Evolutionary conservation across 2,329 filamentous ascomycete species (phyloP), one percentile per base, ranked within the genome.

Genomic region (Verticillium dahliae): DNA sequence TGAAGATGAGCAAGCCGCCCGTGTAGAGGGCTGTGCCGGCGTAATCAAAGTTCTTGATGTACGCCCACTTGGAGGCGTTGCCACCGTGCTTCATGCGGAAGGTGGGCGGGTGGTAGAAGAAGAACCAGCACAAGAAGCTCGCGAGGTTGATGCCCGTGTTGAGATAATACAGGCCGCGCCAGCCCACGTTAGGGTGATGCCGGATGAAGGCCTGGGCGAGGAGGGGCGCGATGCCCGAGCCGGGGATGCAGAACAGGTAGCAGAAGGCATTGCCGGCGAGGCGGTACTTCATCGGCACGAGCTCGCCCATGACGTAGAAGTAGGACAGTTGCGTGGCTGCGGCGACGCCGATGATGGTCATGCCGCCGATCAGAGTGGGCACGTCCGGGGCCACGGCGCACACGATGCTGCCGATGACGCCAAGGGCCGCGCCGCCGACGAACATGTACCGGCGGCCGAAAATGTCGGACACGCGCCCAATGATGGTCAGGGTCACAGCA

Each of bases 211-310:
- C 58, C 22, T 69, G 65, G 2, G 69, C 66, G 18, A 73, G 67
- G 35, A 69, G 67, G 11, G 70, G 69, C 2, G 67, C 70, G 33
- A 72, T 63, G n/a, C 66, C 68, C 14, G 67, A 68, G 57, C 68
- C 65, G n/a, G 70, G 72, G 60, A 73, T 67, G 14, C 69, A 70
- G 35, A 70, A 68, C 52, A 72, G 57, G 63, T 74, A 76, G 33
- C 74, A 69, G 57, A 69, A 68, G 10, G 70, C 67, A 58, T 71
- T 72, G 33, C 70, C 72, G 10, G 68, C 56, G 52, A 72, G 69
- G 37, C 75, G 74, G 33, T 70, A 65, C 65, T 73, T 73, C 66
- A 74, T 76, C 11, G 74, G 73, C 6, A 76, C 73, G 22, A 77
- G 68, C 65, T 78, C 76, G 14, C 68, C 70, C 61, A 75, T 67